Evolutionary conservation across 75 land plant genomes (phyloP), one percentile per base, ranked within the genome.

Genomic region (Isoetes taiwanensis): DNA sequence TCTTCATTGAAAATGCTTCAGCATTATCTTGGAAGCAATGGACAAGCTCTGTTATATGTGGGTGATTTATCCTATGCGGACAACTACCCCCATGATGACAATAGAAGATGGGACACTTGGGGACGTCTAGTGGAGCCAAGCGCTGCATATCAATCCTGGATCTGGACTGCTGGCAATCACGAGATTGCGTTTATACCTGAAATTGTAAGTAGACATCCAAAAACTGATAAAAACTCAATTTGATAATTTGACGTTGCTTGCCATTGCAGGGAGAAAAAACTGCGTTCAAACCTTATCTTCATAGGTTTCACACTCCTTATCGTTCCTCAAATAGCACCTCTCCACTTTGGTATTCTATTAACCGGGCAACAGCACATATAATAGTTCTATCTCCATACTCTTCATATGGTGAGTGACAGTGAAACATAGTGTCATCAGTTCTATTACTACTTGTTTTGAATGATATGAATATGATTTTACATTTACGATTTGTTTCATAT

Each of bases 61-160:
- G 96, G 96, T 26, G 96, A 90, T 37, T 71, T 90, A 9, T 85
- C 96, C 30, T 90, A 90, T 71, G 90, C 90, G 28, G 96, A 90
- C 64, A 63, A 42, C 34, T 76, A 90, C 59, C 80, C 77, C 9
- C 39, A 54, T 33, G 78, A 90, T 72, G 76, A 90, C 41, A 79
- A 85, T 25, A 57, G 71, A 35, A 72, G 98, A 11, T 93, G 83
- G 89, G 98, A 90, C 54, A 77, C 91, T 38, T 90, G 90, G 91
- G 85, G 81, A 29, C 75, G 96, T 50, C 83, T 90, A 59, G 42
- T 80, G 28, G 91, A 90, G 62, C 81, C 71, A 63, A 85, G 74
- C 57, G 60, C 75, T 58, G 96, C 96, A 8, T 85, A 79, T 71
- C 96, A 90, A 62, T 83, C 96, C 17, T 90, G 85, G 84, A 85